Evolutionary conservation across 2,329 filamentous ascomycete genomes (phyloP).

Genomic region (Acrocalymma vagum): DNA sequence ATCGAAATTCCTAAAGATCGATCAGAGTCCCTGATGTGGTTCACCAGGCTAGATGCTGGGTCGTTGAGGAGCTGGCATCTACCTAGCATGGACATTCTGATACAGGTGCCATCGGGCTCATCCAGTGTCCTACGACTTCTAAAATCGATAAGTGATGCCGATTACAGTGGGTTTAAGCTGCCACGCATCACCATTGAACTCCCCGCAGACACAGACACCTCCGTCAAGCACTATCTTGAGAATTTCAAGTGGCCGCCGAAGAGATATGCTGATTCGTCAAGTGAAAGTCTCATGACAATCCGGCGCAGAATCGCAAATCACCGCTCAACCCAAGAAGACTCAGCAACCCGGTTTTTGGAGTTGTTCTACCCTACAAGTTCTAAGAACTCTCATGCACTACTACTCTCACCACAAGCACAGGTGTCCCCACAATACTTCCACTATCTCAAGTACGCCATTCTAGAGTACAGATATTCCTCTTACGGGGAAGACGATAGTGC

Average conservation of each 20-base stretch:
- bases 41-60: slow-evolving; percentile 77
- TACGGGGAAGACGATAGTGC: slow-evolving; percentile 55
- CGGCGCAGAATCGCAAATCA: slow-evolving; percentile 75
- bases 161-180: slow-evolving; percentile 73
- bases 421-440: slow-evolving; percentile 84
- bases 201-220: slow-evolving; percentile 72
- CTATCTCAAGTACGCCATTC: slow-evolving; percentile 79
- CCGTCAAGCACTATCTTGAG: slow-evolving; percentile 69
- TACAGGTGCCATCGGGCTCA: slow-evolving; percentile 76
- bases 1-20: slow-evolving; percentile 76
- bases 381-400: slow-evolving; percentile 75
- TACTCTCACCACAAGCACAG: slow-evolving; percentile 83
- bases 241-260: slow-evolving; percentile 72
- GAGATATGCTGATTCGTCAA: too few relatives aligned
- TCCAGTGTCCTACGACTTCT: slow-evolving; percentile 83
- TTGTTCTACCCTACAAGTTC: slow-evolving; percentile 82
- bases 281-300: slow-evolving; percentile 68
- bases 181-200: slow-evolving; percentile 88
- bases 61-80: slow-evolving; percentile 81
- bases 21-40: slow-evolving; percentile 74
- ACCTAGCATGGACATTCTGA: slow-evolving; percentile 80
- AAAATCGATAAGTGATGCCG: slow-evolving; percentile 75
- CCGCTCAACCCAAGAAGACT: slow-evolving; percentile 71
- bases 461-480: slow-evolving; percentile 80
- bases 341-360: slow-evolving; percentile 80